These are phyloP conservation scores for Boletus sp. DNA, from an alignment of 768 basidiomycete genomes.

Conservation along the genomic window DNA sequence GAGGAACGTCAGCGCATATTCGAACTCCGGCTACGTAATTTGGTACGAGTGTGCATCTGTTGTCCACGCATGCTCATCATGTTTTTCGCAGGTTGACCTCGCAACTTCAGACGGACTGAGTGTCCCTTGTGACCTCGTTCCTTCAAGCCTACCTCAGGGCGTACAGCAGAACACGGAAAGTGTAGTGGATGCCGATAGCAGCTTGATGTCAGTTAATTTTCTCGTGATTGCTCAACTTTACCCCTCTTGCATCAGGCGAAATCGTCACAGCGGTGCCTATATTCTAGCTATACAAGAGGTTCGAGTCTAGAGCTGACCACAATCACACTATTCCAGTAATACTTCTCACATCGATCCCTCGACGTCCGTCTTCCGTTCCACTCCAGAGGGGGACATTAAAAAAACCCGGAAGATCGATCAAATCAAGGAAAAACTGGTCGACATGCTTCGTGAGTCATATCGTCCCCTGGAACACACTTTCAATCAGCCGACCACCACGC, in stretches of 20 bases:
- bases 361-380: background rate
- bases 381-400: background rate
- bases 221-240: background rate
- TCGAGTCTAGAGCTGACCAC: too few species aligned
- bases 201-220: background rate
- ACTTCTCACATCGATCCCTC: background rate
- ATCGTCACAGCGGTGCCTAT: too few species aligned
- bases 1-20: conserved; percentile 3
- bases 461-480: background rate
- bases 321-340: background rate
- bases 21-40: background rate
- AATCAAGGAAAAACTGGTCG: conserved; percentile 1
- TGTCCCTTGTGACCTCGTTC: background rate
- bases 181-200: background rate
- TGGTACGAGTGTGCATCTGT: background rate
- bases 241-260: background rate
- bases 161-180: background rate
- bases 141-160: background rate
- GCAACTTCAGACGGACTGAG: background rate
- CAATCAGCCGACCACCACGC: background rate
- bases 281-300: background rate
- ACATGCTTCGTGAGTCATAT: conserved; percentile 11
- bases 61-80: too few species aligned
- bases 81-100: background rate
- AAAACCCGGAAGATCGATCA: background rate